Evolutionary conservation across 2,329 filamentous ascomycete genomes (phyloP).

Genomic region (Helotiales sp.): DNA sequence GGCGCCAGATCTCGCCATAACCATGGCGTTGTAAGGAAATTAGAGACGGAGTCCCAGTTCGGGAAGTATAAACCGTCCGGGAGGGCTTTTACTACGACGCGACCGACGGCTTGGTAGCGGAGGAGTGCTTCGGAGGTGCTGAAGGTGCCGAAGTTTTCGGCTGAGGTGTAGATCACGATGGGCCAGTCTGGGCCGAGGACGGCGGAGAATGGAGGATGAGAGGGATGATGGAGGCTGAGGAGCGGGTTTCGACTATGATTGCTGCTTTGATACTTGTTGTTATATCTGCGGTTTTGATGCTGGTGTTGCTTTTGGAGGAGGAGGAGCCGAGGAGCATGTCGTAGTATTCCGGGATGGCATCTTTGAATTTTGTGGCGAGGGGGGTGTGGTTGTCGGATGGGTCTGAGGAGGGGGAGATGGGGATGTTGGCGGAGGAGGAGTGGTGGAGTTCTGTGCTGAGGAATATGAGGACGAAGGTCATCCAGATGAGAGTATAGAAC

Average conservation of each 20-base stretch:
- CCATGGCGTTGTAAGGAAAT: conserved; percentile 35
- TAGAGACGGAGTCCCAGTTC: conserved; percentile 38
- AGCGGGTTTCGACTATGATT: conserved; percentile 40
- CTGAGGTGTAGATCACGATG: conserved; percentile 42
- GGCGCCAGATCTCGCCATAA: conserved; percentile 37
- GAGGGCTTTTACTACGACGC: conserved; percentile 40
- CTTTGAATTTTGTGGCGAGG: not conserved
- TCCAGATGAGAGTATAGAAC: not conserved
- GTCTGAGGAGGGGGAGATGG: not conserved
- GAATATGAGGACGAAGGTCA: not conserved
- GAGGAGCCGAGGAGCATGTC: not conserved
- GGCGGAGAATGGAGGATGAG: conserved; percentile 41
- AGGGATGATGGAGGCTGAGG: conserved; percentile 36
- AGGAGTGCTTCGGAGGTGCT: conserved; percentile 39
- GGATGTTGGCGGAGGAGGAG: not conserved
- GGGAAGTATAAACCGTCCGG: conserved; percentile 38
- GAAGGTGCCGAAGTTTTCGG: conserved; percentile 30
- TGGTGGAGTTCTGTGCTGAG: not conserved
- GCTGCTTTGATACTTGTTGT: conserved; percentile 35
- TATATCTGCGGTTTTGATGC: conserved; percentile 20
- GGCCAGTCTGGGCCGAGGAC: conserved; percentile 46
- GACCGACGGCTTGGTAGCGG: conserved; percentile 35
- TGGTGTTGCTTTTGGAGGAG: conserved; percentile 1
- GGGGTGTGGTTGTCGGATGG: not conserved
- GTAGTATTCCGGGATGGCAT: not conserved